Conservation (phyloP, 371 early-diverging fungal species). For the Smittium culicis region DNA sequence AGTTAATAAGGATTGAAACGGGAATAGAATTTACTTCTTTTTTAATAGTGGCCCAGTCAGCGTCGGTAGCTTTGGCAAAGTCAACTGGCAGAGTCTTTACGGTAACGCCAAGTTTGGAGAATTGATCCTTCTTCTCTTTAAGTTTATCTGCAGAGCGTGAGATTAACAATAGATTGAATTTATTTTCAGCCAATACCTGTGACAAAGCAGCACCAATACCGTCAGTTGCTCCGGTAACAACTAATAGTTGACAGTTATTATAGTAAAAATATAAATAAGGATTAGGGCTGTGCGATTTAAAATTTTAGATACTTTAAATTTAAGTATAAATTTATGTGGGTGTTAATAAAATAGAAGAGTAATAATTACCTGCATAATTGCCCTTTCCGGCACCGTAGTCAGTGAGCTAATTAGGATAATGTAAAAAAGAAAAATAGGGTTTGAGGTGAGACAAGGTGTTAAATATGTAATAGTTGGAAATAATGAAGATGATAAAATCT, state of each 20-base stretch:
- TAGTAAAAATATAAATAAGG: too few relatives aligned
- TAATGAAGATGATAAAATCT: too few relatives aligned
- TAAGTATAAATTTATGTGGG: too few relatives aligned
- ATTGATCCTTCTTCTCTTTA: constrained; percentile 54
- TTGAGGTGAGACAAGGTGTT: not conserved
- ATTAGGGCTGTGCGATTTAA: too few relatives aligned
- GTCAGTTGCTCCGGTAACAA: constrained; percentile 96
- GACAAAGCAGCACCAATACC: constrained; percentile 96
- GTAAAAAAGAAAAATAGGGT: not conserved
- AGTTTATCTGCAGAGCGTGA: constrained; percentile 80
- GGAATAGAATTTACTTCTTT: constrained; percentile 39
- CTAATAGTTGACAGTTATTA: too few relatives aligned
- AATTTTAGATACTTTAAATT: too few relatives aligned
- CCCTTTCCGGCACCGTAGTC: constrained; percentile 70
- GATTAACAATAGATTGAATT: constrained; percentile 78
- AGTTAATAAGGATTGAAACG: constrained; percentile 58
- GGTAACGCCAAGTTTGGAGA: constrained; percentile 52
- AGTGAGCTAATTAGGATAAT: constrained; percentile 37
- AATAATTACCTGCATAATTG: constrained; percentile 61
- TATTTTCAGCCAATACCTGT: constrained; percentile 65
- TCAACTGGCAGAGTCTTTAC: constrained; percentile 67
- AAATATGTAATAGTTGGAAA: too few relatives aligned
- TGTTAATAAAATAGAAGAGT: not conserved
- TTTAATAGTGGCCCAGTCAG: constrained; percentile 52
- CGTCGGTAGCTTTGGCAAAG: constrained; percentile 48